Conservation (phyloP, 1,139 yeast genomes). For the Blastobotrys proliferans region DNA sequence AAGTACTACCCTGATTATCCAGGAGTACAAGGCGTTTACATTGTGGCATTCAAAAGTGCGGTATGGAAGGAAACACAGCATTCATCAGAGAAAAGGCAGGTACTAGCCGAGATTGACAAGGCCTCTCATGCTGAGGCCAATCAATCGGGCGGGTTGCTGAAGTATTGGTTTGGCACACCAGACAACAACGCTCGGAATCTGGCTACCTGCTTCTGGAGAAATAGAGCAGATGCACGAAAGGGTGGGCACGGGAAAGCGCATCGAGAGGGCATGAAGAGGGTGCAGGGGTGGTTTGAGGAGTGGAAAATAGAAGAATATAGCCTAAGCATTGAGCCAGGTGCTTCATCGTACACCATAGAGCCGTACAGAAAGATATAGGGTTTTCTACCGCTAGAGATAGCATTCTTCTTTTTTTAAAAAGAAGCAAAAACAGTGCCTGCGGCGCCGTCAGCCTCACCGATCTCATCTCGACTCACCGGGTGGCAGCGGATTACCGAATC, state of each 20-base stretch:
- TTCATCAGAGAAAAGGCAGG: constrained; percentile 17
- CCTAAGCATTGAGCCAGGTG: constrained; percentile 14
- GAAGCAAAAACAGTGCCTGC: too few relatives aligned
- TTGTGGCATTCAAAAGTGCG: constrained; percentile 18
- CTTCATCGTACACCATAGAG: constrained; percentile 11
- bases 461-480: too few relatives aligned
- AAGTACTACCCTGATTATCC: constrained; percentile 11
- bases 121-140: constrained; percentile 22
- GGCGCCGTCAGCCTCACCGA: too few relatives aligned
- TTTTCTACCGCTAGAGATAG: too few relatives aligned
- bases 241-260: constrained; percentile 22
- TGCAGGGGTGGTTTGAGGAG: constrained; percentile 20
- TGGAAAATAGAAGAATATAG: constrained; percentile 21
- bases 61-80: constrained; percentile 14
- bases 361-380: too few relatives aligned
- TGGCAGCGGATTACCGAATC: too few relatives aligned
- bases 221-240: constrained; percentile 16
- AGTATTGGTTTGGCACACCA: constrained; percentile 24
- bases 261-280: constrained; percentile 19
- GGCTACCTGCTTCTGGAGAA: constrained; percentile 23
- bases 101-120: constrained; percentile 20
- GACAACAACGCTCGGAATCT: constrained; percentile 19
- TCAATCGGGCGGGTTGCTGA: constrained; percentile 21
- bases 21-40: constrained; percentile 12
- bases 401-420: too few relatives aligned